These are phyloP conservation scores for Ulmus americana DNA, from an alignment of 331 rosid species.

Conservation along the genomic window DNA sequence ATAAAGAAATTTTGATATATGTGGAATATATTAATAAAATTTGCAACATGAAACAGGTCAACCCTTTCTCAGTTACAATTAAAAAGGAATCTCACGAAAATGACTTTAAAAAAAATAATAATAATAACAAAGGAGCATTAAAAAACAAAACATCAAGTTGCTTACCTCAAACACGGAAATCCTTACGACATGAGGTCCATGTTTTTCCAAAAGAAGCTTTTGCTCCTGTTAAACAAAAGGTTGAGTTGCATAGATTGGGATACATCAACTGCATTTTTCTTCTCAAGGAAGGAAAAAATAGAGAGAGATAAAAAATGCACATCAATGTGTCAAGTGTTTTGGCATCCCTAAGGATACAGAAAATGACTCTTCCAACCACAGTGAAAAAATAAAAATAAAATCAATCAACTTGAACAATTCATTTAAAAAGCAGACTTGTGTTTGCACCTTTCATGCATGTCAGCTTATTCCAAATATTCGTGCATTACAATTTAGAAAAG, in stretches of 20 bases:
- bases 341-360: no score
- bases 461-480: neutral
- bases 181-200: conserved; percentile 74
- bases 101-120: neutral
- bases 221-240: conserved; percentile 53
- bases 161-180: conserved; percentile 82
- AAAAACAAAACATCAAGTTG: conserved; percentile 7
- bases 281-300: neutral
- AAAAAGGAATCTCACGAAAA: neutral
- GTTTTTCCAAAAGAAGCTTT: conserved; percentile 75
- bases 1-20: conserved; percentile 18
- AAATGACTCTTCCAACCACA: neutral
- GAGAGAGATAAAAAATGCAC: neutral
- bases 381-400: neutral
- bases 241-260: neutral
- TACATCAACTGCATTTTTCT: conserved; percentile 1
- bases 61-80: neutral
- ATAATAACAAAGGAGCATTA: neutral
- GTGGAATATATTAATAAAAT: neutral
- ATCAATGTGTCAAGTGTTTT: no score
- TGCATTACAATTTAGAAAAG: neutral
- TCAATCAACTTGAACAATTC: neutral
- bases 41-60: neutral
- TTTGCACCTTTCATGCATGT: neutral
- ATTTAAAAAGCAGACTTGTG: neutral